Conservation (phyloP, 495 filamentous ascomycete species). For the Paragyromitra xinjiangensis region DNA sequence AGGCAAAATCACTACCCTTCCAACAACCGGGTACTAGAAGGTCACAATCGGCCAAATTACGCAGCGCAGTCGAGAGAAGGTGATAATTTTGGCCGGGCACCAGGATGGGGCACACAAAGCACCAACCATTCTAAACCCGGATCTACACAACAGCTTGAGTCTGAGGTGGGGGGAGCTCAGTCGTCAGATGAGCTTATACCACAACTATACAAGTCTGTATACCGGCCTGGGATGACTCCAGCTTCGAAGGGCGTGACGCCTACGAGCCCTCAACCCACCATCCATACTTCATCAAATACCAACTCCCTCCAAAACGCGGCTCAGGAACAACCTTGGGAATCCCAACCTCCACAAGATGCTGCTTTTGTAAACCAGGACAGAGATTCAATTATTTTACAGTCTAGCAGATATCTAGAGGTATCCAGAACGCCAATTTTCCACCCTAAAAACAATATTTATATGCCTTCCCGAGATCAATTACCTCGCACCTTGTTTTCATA, state of each 20-base stretch:
- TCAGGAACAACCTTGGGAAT: not conserved
- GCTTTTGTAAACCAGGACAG: not conserved
- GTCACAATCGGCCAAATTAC: not conserved
- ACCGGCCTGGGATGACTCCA: not conserved
- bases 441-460: not conserved
- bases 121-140: not conserved
- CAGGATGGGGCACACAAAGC: not conserved
- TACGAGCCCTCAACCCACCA: not conserved
- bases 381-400: not conserved
- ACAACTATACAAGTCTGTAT: not conserved
- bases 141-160: not conserved
- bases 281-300: not conserved
- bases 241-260: not conserved
- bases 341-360: not conserved
- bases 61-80: not conserved
- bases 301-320: not conserved
- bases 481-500: slow-evolving; percentile 2
- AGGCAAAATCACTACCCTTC: not conserved
- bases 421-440: not conserved
- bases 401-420: not conserved
- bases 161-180: not conserved
- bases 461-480: not conserved
- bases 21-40: not conserved
- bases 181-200: not conserved
- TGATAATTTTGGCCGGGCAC: not conserved